These are phyloP conservation scores for Thecaphora frezii DNA, from an alignment of 1,284 basidiomycete genomes.

Conservation along the genomic window DNA sequence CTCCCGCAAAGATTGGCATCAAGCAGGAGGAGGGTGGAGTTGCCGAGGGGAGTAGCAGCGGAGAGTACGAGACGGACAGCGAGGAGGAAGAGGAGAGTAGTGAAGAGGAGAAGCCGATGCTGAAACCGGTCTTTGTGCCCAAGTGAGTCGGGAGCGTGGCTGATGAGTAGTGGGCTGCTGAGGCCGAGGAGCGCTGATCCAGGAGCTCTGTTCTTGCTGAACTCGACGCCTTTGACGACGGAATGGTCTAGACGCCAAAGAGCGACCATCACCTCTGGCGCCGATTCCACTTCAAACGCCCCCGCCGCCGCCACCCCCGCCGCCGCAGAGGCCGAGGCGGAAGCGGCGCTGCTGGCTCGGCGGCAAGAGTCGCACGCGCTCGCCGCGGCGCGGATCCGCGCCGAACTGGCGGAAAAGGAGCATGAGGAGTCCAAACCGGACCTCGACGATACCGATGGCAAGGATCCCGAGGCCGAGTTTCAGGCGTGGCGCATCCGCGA, in stretches of 20 bases:
- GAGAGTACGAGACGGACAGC: constrained; percentile 67
- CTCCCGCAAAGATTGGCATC: constrained; percentile 62
- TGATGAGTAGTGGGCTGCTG: background rate
- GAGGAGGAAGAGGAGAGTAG: constrained; percentile 35
- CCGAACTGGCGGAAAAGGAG: constrained; percentile 85
- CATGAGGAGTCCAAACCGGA: constrained; percentile 77
- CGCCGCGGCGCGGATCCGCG: constrained; percentile 81
- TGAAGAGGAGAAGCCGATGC: constrained; percentile 64
- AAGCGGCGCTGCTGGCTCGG: constrained; percentile 73
- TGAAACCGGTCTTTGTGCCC: constrained; percentile 85
- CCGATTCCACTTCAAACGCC: background rate
- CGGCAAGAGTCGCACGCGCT: constrained; percentile 78
- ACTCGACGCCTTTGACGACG: no score
- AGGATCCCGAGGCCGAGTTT: constrained; percentile 88
- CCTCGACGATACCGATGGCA: constrained; percentile 90
- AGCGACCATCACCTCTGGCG: constrained; percentile 37
- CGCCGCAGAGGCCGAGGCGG: constrained; percentile 65
- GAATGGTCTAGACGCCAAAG: constrained; percentile 75
- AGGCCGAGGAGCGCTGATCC: no score
- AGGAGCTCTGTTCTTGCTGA: no score
- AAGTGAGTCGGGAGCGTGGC: constrained; percentile 66
- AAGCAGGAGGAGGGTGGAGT: no score
- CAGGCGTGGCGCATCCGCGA: constrained; percentile 94
- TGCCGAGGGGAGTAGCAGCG: no score
- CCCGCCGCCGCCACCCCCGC: constrained; percentile 8